Conservation (phyloP, 345 rosid genomes). For the Arabidopsis suecica region DNA sequence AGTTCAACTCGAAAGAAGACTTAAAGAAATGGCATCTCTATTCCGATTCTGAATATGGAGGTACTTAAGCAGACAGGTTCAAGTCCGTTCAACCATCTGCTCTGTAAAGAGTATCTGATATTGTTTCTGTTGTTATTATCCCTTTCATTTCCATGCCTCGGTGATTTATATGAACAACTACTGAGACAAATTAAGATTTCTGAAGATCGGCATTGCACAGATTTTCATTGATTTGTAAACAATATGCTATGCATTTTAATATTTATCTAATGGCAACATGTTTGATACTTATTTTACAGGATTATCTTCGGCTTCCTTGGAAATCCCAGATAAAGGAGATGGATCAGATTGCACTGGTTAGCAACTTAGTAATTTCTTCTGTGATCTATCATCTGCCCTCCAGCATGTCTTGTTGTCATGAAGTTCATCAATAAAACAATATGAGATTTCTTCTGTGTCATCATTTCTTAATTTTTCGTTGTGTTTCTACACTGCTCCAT, state of each 20-base stretch:
- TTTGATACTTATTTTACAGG: conserved; percentile 54
- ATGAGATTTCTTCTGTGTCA: neutral
- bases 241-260: neutral
- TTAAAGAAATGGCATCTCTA: conserved; percentile 92
- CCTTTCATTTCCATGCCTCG: conserved; percentile 10
- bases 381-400: neutral
- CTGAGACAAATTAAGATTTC: neutral
- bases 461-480: conserved; percentile 14
- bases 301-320: conserved; percentile 90
- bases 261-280: conserved; percentile 7
- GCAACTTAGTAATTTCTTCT: conserved; percentile 16
- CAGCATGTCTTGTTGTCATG: neutral
- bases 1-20: conserved; percentile 81
- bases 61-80: conserved; percentile 49
- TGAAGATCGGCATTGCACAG: neutral
- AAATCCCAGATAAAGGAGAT: conserved; percentile 59
- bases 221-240: conserved; percentile 11
- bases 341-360: conserved; percentile 60
- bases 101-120: conserved; percentile 2
- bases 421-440: conserved; percentile 10
- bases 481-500: conserved; percentile 9
- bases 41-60: conserved; percentile 97
- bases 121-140: conserved; percentile 3
- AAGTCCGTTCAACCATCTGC: conserved; percentile 28
- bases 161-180: conserved; percentile 27